These are phyloP conservation scores for Phytophthora sansomeana DNA, from an alignment of 352 stramenopile species.

Conservation along the genomic window DNA sequence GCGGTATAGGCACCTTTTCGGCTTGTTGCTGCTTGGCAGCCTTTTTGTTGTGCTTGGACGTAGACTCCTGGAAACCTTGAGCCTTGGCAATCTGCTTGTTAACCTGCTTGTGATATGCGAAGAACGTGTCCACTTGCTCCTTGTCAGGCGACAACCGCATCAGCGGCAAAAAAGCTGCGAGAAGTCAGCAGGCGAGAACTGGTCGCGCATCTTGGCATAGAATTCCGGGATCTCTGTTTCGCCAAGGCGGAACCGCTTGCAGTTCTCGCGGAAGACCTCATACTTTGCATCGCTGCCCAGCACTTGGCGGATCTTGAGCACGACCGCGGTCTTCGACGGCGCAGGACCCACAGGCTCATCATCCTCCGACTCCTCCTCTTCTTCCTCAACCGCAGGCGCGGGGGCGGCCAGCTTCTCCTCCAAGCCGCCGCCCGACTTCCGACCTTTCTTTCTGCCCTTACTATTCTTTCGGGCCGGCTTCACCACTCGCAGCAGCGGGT, in stretches of 20 bases:
- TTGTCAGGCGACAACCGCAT: constrained; percentile 79
- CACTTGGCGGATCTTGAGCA: constrained; percentile 81
- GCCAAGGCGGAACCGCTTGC: constrained; percentile 69
- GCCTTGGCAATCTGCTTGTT: constrained; percentile 46
- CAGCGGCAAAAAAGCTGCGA: constrained; percentile 77
- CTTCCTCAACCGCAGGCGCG: constrained; percentile 22
- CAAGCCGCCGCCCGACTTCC: constrained; percentile 36
- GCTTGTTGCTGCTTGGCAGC: constrained; percentile 32
- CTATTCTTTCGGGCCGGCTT: constrained; percentile 83
- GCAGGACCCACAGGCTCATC: constrained; percentile 36
- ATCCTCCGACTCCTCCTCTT: constrained; percentile 56
- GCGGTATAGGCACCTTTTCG: constrained; percentile 16
- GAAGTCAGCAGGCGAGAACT: constrained; percentile 74
- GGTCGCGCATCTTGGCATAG: constrained; percentile 71
- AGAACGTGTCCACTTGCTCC: constrained; percentile 69
- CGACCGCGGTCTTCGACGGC: constrained; percentile 75
- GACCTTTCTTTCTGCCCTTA: constrained; percentile 55
- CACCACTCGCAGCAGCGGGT: constrained; percentile 80
- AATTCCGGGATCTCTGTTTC: constrained; percentile 73
- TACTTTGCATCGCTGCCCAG: constrained; percentile 86
- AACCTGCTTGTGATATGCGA: constrained; percentile 65
- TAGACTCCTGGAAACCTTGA: constrained; percentile 52
- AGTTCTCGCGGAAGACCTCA: constrained; percentile 82
- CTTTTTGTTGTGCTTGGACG: constrained; percentile 60
- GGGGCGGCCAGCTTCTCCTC: constrained; percentile 59